These are phyloP conservation scores for Vaccinium corymbosum DNA, from an alignment of 148 eudicot species.

Conservation along the genomic window DNA sequence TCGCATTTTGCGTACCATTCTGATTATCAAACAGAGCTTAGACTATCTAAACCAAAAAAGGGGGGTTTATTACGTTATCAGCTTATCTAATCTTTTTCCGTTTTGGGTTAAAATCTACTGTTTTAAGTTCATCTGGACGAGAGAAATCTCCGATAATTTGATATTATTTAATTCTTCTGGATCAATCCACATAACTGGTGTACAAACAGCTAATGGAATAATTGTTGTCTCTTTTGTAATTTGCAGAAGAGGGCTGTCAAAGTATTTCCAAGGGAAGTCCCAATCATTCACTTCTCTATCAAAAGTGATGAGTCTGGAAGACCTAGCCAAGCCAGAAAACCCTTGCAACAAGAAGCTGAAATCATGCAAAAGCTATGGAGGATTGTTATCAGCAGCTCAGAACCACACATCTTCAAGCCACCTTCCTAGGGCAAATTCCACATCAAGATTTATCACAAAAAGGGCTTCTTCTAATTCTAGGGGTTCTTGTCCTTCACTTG, in stretches of 20 bases:
- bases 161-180: no score
- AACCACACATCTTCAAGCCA: slow-evolving; percentile 15
- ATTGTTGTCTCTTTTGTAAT: neutral
- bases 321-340: slow-evolving; percentile 48
- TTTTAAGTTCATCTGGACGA: neutral
- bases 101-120: neutral
- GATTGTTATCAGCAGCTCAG: slow-evolving; percentile 14
- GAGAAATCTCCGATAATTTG: neutral
- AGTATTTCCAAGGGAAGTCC: slow-evolving; percentile 48
- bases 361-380: slow-evolving; percentile 39
- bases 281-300: slow-evolving; percentile 51
- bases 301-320: slow-evolving; percentile 36
- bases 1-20: neutral
- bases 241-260: slow-evolving; percentile 49
- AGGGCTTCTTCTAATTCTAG: slow-evolving; percentile 18
- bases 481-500: slow-evolving; percentile 26
- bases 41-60: neutral
- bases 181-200: neutral
- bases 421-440: slow-evolving; percentile 18
- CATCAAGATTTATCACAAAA: slow-evolving; percentile 28
- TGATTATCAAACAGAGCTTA: neutral
- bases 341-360: slow-evolving; percentile 49
- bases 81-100: neutral
- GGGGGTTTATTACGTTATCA: neutral
- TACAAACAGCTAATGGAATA: neutral